A percentile compares a stretch with the other conserved stretches of the same genome.
These are phyloP conservation scores for Neofusicoccum sp. DNA, from an alignment of 2,329 filamentous ascomycete genomes.

Conservation along the genomic window DNA sequence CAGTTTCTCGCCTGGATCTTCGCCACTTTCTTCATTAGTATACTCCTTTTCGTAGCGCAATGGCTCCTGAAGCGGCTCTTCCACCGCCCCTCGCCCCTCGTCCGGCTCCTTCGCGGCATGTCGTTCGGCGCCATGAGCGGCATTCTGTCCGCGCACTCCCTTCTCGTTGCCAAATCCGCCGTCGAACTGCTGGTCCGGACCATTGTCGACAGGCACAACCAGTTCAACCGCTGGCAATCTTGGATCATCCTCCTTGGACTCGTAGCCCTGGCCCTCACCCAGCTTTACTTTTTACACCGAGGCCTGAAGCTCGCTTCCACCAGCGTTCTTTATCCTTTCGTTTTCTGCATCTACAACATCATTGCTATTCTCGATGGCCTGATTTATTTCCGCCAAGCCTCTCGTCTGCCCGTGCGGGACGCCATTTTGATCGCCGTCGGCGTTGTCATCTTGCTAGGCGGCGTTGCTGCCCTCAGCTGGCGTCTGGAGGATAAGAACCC, in stretches of 20 bases:
- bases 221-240: slow-evolving; percentile 93
- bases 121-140: slow-evolving; percentile 85
- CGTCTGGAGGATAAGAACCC: slow-evolving; percentile 72
- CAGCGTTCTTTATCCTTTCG: slow-evolving; percentile 90
- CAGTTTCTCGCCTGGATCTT: slow-evolving; percentile 89
- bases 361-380: slow-evolving; percentile 95
- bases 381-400: slow-evolving; percentile 92
- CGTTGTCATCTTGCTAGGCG: slow-evolving; percentile 78
- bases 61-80: slow-evolving; percentile 39
- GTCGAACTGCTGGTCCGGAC: slow-evolving; percentile 91
- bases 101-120: slow-evolving; percentile 77
- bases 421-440: slow-evolving; percentile 82
- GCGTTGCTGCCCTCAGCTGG: slow-evolving; percentile 91
- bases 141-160: slow-evolving; percentile 87
- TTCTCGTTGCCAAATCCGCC: slow-evolving; percentile 92
- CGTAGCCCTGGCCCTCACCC: slow-evolving; percentile 76
- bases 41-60: slow-evolving; percentile 59
- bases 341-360: slow-evolving; percentile 99
- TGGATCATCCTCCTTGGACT: slow-evolving; percentile 87
- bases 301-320: slow-evolving; percentile 94
- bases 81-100: slow-evolving; percentile 54
- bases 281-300: slow-evolving; percentile 92
- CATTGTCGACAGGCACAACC: slow-evolving; percentile 79
- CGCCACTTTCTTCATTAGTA: slow-evolving; percentile 70
- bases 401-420: slow-evolving; percentile 71